phyloP scores from a whole-genome alignment of 2,329 filamentous ascomycete species.

The Colletotrichum aenigma region DNA sequence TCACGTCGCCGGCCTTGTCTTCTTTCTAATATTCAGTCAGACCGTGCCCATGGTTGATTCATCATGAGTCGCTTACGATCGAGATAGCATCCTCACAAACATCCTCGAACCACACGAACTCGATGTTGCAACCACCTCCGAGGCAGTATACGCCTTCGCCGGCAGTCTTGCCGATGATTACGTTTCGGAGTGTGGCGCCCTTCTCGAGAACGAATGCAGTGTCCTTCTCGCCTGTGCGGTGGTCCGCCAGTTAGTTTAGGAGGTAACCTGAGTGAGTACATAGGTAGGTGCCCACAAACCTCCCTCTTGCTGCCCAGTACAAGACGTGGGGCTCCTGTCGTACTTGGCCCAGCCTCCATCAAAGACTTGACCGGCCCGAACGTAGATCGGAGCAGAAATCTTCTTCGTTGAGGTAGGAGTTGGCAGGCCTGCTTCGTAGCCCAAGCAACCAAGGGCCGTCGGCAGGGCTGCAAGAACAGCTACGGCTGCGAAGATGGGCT shows the following conservation, averaged over 20 bases:
- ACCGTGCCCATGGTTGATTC: not conserved
- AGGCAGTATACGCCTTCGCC: constrained; percentile 31
- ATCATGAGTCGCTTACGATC: constrained; percentile 12
- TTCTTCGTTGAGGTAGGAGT: constrained; percentile 30
- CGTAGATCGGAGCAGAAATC: constrained; percentile 31
- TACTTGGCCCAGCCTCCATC: constrained; percentile 35
- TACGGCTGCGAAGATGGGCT: not conserved
- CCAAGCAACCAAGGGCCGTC: constrained; percentile 26
- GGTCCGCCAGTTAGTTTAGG: not conserved
- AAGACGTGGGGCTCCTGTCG: constrained; percentile 38
- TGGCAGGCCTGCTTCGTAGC: constrained; percentile 32
- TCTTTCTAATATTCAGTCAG: constrained; percentile 17
- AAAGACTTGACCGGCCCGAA: constrained; percentile 29
- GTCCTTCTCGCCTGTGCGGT: constrained; percentile 36
- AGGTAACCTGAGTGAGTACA: no score
- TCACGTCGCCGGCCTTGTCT: constrained; percentile 22
- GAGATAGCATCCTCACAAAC: constrained; percentile 30
- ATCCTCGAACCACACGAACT: constrained; percentile 30
- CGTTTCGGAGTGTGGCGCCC: constrained; percentile 49
- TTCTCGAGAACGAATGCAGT: constrained; percentile 45
- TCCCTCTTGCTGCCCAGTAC: constrained; percentile 44
- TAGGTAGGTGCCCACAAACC: not conserved
- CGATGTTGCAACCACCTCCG: constrained; percentile 27
- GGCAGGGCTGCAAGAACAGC: not conserved
- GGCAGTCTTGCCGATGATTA: constrained; percentile 44